Percentiles rank a stretch among this genome's conserved stretches.
Evolutionary conservation across 352 stramenopile species (phyloP).

Genomic region (Pythium rishiriense): DNA sequence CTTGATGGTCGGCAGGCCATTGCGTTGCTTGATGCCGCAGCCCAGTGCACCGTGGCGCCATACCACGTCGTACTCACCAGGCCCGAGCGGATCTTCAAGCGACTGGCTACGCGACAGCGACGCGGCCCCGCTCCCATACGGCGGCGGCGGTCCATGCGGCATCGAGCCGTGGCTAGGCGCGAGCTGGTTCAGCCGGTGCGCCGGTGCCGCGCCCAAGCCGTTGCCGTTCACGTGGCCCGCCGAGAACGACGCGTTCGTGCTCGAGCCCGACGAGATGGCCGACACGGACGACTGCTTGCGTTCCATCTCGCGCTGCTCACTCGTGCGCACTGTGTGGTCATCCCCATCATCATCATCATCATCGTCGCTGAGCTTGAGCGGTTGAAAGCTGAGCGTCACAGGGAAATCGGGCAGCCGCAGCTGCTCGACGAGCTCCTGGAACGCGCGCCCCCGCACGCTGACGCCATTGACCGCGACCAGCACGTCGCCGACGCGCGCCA

Average conservation of each 20-base stretch:
- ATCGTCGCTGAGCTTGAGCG: slow-evolving; percentile 45
- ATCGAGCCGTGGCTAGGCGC: neutral
- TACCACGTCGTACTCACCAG: slow-evolving; percentile 71
- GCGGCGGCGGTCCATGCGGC: neutral
- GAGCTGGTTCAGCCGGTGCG: slow-evolving; percentile 4
- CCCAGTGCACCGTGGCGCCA: slow-evolving; percentile 73
- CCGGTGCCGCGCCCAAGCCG: neutral
- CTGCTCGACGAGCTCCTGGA: slow-evolving; percentile 66
- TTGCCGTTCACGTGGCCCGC: neutral
- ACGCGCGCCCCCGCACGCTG: slow-evolving; percentile 47
- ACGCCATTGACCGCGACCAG: slow-evolving; percentile 67
- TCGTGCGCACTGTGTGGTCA: neutral
- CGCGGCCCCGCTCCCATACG: neutral
- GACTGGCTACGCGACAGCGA: neutral
- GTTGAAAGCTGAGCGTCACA: slow-evolving; percentile 67
- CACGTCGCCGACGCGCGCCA: slow-evolving; percentile 73
- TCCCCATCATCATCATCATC: slow-evolving; percentile 25
- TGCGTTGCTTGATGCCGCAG: slow-evolving; percentile 73
- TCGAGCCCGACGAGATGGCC: neutral
- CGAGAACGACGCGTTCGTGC: slow-evolving; percentile 1
- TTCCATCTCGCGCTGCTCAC: slow-evolving; percentile 13
- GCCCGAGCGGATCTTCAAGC: neutral
- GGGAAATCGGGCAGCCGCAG: slow-evolving; percentile 65
- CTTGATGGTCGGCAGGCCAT: slow-evolving; percentile 68
- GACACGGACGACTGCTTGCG: slow-evolving; percentile 18